Evolutionary conservation across 2,329 filamentous ascomycete genomes (phyloP).

Genomic region (Pseudogymnoascus sp.): DNA sequence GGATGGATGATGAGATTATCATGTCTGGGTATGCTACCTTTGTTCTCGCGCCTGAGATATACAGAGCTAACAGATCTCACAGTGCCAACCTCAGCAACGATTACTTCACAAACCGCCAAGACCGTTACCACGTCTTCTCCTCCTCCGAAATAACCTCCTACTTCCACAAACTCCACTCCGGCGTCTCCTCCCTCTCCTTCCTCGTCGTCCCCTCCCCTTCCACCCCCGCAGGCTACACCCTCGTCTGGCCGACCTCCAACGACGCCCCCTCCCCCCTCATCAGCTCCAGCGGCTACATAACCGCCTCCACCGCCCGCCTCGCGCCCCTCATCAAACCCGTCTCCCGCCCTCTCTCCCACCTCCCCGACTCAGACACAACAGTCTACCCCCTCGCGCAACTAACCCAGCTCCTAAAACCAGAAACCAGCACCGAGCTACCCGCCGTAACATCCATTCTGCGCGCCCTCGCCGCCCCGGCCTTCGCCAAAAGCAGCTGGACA

Average conservation of each 20-base stretch:
- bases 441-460: conserved; percentile 67
- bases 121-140: conserved; percentile 86
- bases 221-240: conserved; percentile 46
- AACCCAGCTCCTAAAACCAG: conserved; percentile 69
- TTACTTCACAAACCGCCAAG: conserved; percentile 93
- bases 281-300: conserved; percentile 59
- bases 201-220: conserved; percentile 55
- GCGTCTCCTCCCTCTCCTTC: conserved; percentile 74
- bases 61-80: background rate
- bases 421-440: conserved; percentile 82
- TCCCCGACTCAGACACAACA: conserved; percentile 45
- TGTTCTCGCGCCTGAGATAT: background rate
- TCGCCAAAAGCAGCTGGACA: conserved; percentile 71
- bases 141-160: conserved; percentile 73
- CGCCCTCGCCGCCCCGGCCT: conserved; percentile 53
- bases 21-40: conserved; percentile 61
- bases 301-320: conserved; percentile 58
- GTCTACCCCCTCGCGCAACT: conserved; percentile 85
- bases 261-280: conserved; percentile 65
- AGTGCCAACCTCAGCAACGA: conserved; percentile 83
- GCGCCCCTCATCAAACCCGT: conserved; percentile 53
- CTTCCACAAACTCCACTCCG: conserved; percentile 68
- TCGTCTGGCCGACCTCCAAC: conserved; percentile 70
- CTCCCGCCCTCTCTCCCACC: conserved; percentile 16
- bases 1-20: conserved; percentile 89